These are phyloP conservation scores for Corniculantispora saksenae DNA, from an alignment of 2,329 filamentous ascomycete species.

Conservation along the genomic window DNA sequence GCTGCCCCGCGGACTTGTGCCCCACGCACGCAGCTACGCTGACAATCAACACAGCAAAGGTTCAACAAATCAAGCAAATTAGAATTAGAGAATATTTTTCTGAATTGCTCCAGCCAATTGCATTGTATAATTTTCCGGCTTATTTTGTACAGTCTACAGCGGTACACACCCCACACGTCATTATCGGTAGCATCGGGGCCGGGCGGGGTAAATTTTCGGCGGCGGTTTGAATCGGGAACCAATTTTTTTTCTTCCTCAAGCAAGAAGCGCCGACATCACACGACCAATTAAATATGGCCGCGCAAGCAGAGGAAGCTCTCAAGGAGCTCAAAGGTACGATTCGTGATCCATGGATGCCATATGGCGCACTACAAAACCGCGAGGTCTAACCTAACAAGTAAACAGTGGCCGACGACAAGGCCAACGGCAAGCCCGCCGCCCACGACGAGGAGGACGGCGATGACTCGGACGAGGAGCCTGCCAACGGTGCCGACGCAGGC, in stretches of 20 bases:
- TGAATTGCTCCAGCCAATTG: background rate
- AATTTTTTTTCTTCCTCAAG: conserved; percentile 11
- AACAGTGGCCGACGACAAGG: conserved; percentile 43
- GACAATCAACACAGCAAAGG: background rate
- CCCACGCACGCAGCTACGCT: conserved; percentile 3
- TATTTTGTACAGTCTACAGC: background rate
- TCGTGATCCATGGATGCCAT: background rate
- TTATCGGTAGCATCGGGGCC: background rate
- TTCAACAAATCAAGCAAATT: background rate
- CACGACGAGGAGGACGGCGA: conserved; percentile 55
- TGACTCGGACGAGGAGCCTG: conserved; percentile 49
- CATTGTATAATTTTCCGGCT: background rate
- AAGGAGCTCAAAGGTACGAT: conserved; percentile 44
- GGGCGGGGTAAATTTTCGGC: conserved; percentile 20
- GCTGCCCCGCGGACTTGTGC: conserved; percentile 4
- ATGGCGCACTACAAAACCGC: background rate
- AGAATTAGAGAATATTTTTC: background rate
- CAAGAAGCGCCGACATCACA: conserved; percentile 18
- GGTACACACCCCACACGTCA: conserved; percentile 9
- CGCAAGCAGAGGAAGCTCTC: conserved; percentile 45
- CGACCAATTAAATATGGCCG: conserved; percentile 40
- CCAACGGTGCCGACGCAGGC: conserved; percentile 36
- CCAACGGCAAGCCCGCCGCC: conserved; percentile 42
- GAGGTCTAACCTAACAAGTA: conserved; percentile 9
- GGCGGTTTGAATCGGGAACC: background rate